Evolutionary conservation across 78 protist species (phyloP).

Genomic region (Dictyostelium brefeldianum): DNA sequence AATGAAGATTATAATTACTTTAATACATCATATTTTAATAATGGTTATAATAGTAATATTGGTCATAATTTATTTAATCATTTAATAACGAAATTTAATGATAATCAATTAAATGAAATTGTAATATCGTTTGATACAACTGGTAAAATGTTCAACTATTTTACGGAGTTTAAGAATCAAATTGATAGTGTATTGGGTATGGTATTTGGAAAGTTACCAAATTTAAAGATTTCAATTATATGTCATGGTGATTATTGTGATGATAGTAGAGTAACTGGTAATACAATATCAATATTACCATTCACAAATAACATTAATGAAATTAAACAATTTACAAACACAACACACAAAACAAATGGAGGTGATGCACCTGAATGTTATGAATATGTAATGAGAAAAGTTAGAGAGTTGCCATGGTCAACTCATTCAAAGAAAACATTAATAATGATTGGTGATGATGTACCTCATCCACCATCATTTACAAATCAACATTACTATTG

Average conservation of each 20-base stretch:
- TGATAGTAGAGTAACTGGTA: conserved; percentile 7
- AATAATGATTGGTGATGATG: conserved; percentile 82
- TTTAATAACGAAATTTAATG: neutral
- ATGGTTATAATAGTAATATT: neutral
- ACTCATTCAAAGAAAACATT: conserved; percentile 38
- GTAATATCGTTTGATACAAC: conserved; percentile 80
- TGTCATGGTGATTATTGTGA: conserved; percentile 84
- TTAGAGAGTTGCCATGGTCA: conserved; percentile 79
- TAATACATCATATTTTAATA: conserved; percentile 3
- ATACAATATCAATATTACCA: conserved; percentile 33
- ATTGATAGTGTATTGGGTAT: neutral
- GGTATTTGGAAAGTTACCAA: conserved; percentile 46
- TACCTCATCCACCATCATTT: conserved; percentile 80
- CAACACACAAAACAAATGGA: conserved; percentile 49
- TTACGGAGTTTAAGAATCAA: conserved; percentile 9
- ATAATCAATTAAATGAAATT: conserved; percentile 33
- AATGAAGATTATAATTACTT: neutral
- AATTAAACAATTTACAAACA: conserved; percentile 10
- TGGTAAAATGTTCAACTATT: conserved; percentile 59
- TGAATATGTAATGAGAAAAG: conserved; percentile 67
- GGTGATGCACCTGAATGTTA: conserved; percentile 84
- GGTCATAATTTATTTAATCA: conserved; percentile 11
- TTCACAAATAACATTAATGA: conserved; percentile 39
- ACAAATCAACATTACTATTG: conserved; percentile 81
- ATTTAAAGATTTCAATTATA: conserved; percentile 55